These are phyloP conservation scores for Fusarium udum DNA, from an alignment of 2,329 filamentous ascomycete species.

Conservation along the genomic window DNA sequence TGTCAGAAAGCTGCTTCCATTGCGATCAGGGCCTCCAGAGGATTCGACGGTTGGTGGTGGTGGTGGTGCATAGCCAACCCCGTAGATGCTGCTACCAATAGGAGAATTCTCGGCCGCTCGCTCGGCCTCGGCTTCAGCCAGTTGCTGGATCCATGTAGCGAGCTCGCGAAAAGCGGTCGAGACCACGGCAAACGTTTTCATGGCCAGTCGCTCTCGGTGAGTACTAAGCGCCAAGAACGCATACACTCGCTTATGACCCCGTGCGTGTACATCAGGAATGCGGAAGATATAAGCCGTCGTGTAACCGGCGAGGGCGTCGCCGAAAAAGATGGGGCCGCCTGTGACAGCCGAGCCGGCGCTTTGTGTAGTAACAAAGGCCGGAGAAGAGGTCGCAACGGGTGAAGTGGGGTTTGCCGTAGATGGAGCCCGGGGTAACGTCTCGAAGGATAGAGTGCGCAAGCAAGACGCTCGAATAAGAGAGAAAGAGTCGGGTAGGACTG, in stretches of 20 bases:
- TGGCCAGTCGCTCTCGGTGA: slow-evolving; percentile 70
- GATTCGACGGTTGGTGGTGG: slow-evolving; percentile 44
- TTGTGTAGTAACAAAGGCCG: slow-evolving; percentile 65
- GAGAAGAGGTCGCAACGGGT: slow-evolving; percentile 50
- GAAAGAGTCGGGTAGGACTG: slow-evolving; percentile 68
- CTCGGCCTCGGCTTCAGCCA: slow-evolving; percentile 71
- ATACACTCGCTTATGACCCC: slow-evolving; percentile 75
- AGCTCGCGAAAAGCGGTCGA: slow-evolving; percentile 71
- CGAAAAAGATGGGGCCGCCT: slow-evolving; percentile 75
- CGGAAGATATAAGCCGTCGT: slow-evolving; percentile 77
- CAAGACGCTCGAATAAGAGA: slow-evolving; percentile 74
- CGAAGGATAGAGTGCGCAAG: slow-evolving; percentile 72
- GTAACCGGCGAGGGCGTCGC: slow-evolving; percentile 71
- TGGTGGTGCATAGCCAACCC: slow-evolving; percentile 46
- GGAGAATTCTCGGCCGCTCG: slow-evolving; percentile 58
- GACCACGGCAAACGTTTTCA: slow-evolving; percentile 72
- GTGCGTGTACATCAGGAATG: slow-evolving; percentile 73
- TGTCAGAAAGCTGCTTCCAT: slow-evolving; percentile 65
- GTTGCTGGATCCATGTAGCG: slow-evolving; percentile 71
- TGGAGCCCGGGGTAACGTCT: slow-evolving; percentile 69
- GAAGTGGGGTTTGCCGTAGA: slow-evolving; percentile 53
- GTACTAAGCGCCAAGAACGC: slow-evolving; percentile 73
- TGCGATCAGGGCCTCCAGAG: slow-evolving; percentile 49
- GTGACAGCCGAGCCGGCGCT: slow-evolving; percentile 64
- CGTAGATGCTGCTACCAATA: slow-evolving; percentile 53